These are phyloP conservation scores for Coffea humblotiana DNA, from an alignment of 305 asterid genomes.

Conservation along the genomic window DNA sequence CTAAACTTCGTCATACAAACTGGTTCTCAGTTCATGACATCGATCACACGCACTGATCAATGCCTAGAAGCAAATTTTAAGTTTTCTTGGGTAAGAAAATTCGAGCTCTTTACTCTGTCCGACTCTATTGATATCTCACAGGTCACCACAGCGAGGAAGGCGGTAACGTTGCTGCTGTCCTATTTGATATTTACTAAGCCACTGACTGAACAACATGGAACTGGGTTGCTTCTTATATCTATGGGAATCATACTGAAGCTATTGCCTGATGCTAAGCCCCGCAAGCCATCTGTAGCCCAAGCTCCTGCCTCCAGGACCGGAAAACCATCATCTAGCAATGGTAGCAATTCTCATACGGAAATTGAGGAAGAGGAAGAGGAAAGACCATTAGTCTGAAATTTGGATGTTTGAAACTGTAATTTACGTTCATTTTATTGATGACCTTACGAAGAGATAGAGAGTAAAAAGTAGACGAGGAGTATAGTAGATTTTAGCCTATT, in stretches of 20 bases:
- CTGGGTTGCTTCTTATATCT: constrained; percentile 25
- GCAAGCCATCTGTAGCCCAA: neutral
- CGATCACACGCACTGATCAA: neutral
- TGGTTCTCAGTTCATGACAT: neutral
- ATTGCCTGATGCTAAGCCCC: constrained; percentile 23
- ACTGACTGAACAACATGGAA: constrained; percentile 29
- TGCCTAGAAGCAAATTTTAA: neutral
- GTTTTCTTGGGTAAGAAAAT: neutral
- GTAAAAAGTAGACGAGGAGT: neutral
- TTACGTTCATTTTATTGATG: neutral
- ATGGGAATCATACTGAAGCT: constrained; percentile 27
- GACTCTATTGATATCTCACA: neutral
- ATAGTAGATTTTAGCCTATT: neutral
- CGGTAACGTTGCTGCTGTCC: constrained; percentile 31
- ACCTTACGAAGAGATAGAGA: neutral
- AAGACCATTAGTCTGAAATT: constrained; percentile 24
- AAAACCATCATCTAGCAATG: neutral
- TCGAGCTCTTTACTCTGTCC: neutral
- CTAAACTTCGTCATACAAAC: neutral
- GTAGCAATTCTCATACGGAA: constrained; percentile 1
- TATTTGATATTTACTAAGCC: constrained; percentile 38
- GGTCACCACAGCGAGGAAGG: constrained; percentile 38
- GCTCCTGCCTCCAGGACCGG: neutral
- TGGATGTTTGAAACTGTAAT: constrained; percentile 4
- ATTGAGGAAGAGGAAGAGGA: constrained; percentile 18